These are phyloP conservation scores for Starmerella vaccinii DNA, from an alignment of 805 yeast species.

Conservation along the genomic window DNA sequence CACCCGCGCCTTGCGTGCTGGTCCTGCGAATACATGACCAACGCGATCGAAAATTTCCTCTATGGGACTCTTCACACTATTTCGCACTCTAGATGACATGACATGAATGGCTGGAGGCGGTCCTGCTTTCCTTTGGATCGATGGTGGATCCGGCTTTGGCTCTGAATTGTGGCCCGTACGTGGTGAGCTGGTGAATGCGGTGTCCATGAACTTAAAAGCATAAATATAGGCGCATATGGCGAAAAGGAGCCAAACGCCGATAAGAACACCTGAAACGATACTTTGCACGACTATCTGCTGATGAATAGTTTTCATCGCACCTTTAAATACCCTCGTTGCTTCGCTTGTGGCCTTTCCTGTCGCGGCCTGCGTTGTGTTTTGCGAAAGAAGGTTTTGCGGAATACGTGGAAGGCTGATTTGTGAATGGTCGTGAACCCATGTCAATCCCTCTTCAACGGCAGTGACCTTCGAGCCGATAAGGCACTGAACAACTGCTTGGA, in stretches of 20 bases:
- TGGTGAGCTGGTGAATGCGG: background rate
- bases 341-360: background rate
- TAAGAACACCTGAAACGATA: slow-evolving; percentile 15
- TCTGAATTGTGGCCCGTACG: background rate
- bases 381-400: background rate
- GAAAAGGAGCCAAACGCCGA: slow-evolving; percentile 19
- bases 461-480: slow-evolving; percentile 63
- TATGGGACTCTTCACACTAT: slow-evolving; percentile 1
- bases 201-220: background rate
- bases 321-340: background rate
- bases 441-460: slow-evolving; percentile 56
- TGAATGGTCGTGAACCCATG: slow-evolving; percentile 65
- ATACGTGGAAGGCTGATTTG: slow-evolving; percentile 44
- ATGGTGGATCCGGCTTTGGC: background rate
- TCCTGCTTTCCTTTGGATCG: background rate
- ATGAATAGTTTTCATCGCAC: background rate
- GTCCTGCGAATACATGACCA: slow-evolving; percentile 10
- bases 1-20: background rate
- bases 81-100: background rate
- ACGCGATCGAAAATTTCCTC: slow-evolving; percentile 3
- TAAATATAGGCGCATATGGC: slow-evolving; percentile 9
- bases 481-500: slow-evolving; percentile 64
- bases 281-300: slow-evolving; percentile 15
- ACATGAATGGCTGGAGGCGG: background rate
- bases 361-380: background rate